phyloP scores from a whole-genome alignment of 257 asterid genomes.

The Datura wrightii region DNA sequence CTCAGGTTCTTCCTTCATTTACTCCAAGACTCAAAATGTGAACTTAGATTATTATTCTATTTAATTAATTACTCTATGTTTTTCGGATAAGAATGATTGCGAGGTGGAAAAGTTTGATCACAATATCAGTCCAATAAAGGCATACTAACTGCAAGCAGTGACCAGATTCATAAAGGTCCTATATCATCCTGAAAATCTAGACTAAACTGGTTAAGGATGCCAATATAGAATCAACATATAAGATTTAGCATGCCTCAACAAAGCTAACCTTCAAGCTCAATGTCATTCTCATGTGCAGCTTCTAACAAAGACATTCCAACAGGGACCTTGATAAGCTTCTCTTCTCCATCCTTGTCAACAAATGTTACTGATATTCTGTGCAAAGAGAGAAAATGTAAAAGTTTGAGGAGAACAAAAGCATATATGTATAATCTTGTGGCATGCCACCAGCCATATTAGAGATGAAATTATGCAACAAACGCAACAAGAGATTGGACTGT shows the following conservation, averaged over 20 bases:
- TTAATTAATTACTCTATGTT: neutral
- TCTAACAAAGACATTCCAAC: constrained; percentile 92
- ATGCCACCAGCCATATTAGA: neutral
- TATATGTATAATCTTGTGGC: neutral
- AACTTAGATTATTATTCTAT: neutral
- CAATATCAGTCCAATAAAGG: neutral
- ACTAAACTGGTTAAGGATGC: neutral
- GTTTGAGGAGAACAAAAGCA: constrained; percentile 23
- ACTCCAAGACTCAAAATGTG: neutral
- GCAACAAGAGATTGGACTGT: neutral
- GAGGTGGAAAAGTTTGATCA: constrained; percentile 7
- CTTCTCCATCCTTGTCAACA: constrained; percentile 90
- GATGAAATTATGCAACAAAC: constrained; percentile 9
- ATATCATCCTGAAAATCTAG: neutral
- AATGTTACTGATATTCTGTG: constrained; percentile 81
- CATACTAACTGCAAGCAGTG: neutral
- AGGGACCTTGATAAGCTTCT: constrained; percentile 73
- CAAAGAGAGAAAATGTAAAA: neutral
- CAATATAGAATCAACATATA: neutral
- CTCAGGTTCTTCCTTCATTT: neutral
- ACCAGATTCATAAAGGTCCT: neutral
- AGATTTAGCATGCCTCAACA: neutral
- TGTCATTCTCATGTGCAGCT: constrained; percentile 93
- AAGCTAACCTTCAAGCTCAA: constrained; percentile 87
- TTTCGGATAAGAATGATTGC: neutral